phyloP scores from a whole-genome alignment of 495 filamentous ascomycete species.

The Mytilinidion resinicola region DNA sequence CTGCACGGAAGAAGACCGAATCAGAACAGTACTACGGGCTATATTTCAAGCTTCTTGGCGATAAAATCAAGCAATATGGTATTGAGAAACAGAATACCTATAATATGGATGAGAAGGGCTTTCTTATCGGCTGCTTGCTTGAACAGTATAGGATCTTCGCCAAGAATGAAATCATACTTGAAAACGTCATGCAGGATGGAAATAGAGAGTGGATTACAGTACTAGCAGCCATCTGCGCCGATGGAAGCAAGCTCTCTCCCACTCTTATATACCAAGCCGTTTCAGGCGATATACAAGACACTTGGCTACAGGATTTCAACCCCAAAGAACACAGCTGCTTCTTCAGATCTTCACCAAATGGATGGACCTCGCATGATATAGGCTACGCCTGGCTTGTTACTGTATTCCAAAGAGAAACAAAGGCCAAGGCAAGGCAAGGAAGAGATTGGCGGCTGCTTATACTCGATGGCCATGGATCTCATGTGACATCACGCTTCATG shows the following conservation, averaged over 20 bases:
- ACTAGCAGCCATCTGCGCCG: conserved; percentile 1
- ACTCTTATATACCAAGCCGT: background rate
- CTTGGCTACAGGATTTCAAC: background rate
- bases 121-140: too few relatives aligned
- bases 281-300: background rate
- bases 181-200: background rate
- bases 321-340: background rate
- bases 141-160: background rate
- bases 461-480: conserved; percentile 9
- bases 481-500: conserved; percentile 11
- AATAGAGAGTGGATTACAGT: conserved; percentile 4
- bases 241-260: background rate
- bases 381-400: background rate
- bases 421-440: background rate
- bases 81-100: too few relatives aligned
- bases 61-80: too few relatives aligned
- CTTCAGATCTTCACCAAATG: background rate
- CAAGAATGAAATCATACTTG: background rate
- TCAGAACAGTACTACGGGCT: background rate
- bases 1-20: background rate
- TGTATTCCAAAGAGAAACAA: background rate
- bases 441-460: conserved; percentile 2
- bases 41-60: too few relatives aligned
- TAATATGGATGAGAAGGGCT: too few relatives aligned
- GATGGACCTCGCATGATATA: background rate